Evolutionary conservation across 1,139 yeast species (phyloP), one percentile per base, ranked within the genome.

Genomic region (Kodamaea arcana): DNA sequence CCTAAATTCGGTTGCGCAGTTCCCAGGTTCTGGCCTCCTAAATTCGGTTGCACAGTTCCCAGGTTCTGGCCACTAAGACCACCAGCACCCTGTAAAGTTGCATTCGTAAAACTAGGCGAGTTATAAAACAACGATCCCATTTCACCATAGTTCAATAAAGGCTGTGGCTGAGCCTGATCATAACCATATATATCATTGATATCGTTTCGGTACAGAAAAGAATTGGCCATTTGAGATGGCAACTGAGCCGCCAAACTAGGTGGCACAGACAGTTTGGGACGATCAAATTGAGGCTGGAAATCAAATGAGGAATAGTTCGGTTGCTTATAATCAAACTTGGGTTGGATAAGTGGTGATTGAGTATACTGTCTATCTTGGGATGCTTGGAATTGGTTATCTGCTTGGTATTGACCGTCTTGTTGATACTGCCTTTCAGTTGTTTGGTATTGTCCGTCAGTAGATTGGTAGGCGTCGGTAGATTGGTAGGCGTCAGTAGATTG

Each of bases 101-200:
- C 39, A 25, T 37, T 42, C 15, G 45, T 33, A 25, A 50, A 33
- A 10, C 46, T 41, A 12, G 56, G 51, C 4, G 52, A 45, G 33
- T 44, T 39, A 36, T 49, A 46, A 33, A 51, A 43, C 22, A 40
- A 26, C 8, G 44, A 36, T 27, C 38, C 28, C 28, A 15, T 42
- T 33, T 38, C 39, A 5, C 41, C 37, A 29, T 36, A 39, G 31
- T 28, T 28, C 33, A 34, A 24, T 23, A 37, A 27, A 10, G 30
- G 21, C 23, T n/a, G 32, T 9, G 34, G 28, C 21, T 16, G 42
- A 23, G 34, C 9, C 11, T 25, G 17, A 25, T 15, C 15, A 13
- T 25, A 15, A 4, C 17, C 28, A 11, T 25, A 25, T 5, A 9
- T 8, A 15, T 25, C 28, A 25, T 4, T 13, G 11, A 15, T 4